Evolutionary conservation across 768 basidiomycete species (phyloP), one percentile per base, ranked within the genome.

Genomic region (Lactarius indigo): DNA sequence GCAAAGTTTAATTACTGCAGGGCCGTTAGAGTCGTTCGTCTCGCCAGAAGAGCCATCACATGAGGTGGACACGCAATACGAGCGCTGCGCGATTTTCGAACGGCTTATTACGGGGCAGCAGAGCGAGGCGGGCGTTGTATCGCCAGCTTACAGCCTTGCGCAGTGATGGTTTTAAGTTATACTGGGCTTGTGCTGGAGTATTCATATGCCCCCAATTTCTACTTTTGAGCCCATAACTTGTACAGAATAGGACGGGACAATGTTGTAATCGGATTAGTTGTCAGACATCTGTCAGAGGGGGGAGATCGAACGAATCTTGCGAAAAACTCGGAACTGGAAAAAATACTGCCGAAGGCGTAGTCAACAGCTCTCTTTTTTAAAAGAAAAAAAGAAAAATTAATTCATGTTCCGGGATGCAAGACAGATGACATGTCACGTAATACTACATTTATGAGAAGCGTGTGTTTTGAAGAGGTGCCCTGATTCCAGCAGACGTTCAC

Each of bases 51-150:
- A 60, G 41, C 18, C 20, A 55, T 33, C 28, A 26, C 4, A 60
- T 68, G 39, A 78, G 78, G 17, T 74, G 82, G 26, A 73, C 81
- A 35, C 74, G 76, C 28, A 79, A 79, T 35, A 84, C 68, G 71
- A 76, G 50, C 83, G 88, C 64, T 66, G 61, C 62, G 18, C 65
- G 61, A 63, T 33, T 13, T 94, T 91, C 71, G 94, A 94, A 75
- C 82, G 89, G 28, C 81, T 97, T 26, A 83, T 97, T 50, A 84
- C 90, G 9, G 95, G 96, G 20, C 87, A 89, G 75, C 90, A 91
- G 75, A 90, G 83, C 58, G 89, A 91, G 72, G 80, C 81, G 18
- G 95, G 95, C 5, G 93, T 95, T 75, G 83, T 84, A 4, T 94
- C 96, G 2, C 96, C 96, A 4, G 79, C 85, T 33, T 94, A 95